A percentile compares a stretch with the other conserved stretches of the same genome.
phyloP scores from a whole-genome alignment of 2,329 filamentous ascomycete species.

The Neonectria neomacrospora region DNA sequence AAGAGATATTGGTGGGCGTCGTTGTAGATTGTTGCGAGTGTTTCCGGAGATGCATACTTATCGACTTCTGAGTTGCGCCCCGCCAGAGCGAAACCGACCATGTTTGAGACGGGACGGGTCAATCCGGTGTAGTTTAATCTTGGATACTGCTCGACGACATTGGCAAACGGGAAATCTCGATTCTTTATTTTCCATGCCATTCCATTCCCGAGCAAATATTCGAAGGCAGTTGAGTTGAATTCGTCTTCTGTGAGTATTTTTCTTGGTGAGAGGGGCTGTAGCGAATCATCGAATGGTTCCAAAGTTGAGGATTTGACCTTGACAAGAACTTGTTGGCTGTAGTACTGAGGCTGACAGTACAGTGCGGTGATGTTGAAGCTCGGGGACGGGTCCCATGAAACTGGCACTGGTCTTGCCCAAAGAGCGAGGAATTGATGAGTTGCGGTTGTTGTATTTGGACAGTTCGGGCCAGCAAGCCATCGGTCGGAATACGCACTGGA shows the following conservation, averaged over 20 bases:
- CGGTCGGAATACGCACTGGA: slow-evolving; percentile 47
- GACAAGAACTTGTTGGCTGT: slow-evolving; percentile 55
- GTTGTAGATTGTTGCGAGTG: slow-evolving; percentile 33
- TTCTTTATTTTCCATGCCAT: slow-evolving; percentile 20
- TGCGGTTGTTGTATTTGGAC: slow-evolving; percentile 43
- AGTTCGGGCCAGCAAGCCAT: slow-evolving; percentile 48
- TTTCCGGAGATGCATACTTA: slow-evolving; percentile 20
- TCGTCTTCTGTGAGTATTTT: slow-evolving; percentile 35
- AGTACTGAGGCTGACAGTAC: slow-evolving; percentile 59
- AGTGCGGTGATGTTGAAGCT: slow-evolving; percentile 47
- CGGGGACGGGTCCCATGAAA: background rate
- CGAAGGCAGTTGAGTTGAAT: slow-evolving; percentile 52
- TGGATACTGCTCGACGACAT: slow-evolving; percentile 42
- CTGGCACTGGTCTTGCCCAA: slow-evolving; percentile 26
- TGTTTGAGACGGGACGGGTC: slow-evolving; percentile 39
- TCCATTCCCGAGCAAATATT: slow-evolving; percentile 47
- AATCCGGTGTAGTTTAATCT: slow-evolving; percentile 31
- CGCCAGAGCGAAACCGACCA: slow-evolving; percentile 51
- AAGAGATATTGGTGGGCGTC: slow-evolving; percentile 48
- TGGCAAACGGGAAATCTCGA: slow-evolving; percentile 41
- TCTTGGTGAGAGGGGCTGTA: slow-evolving; percentile 13
- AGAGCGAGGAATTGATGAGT: slow-evolving; percentile 53
- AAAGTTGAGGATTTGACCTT: slow-evolving; percentile 44
- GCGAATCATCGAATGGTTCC: slow-evolving; percentile 18
- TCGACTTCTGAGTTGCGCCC: background rate